Percentiles rank a stretch among this genome's conserved stretches.
phyloP scores from a whole-genome alignment of 768 basidiomycete genomes.

The Trametes maxima region DNA sequence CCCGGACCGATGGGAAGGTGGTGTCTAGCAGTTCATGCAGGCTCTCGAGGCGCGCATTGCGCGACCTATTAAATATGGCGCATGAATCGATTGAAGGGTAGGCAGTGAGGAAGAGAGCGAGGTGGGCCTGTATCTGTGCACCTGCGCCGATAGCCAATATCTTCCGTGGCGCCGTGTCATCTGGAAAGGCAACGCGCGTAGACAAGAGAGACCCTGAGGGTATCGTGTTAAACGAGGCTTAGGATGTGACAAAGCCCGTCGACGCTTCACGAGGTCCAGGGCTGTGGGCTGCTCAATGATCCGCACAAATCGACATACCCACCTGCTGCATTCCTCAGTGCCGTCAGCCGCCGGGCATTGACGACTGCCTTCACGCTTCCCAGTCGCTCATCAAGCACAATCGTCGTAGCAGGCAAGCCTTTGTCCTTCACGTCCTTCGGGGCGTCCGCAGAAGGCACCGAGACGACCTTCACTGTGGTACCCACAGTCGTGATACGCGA shows the following conservation, averaged over 20 bases:
- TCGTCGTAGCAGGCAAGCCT: slow-evolving; percentile 77
- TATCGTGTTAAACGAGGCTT: not conserved
- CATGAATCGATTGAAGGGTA: slow-evolving; percentile 56
- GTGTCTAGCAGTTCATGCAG: slow-evolving; percentile 38
- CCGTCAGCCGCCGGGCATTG: slow-evolving; percentile 78
- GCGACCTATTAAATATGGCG: slow-evolving; percentile 65
- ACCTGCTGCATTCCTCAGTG: slow-evolving; percentile 84
- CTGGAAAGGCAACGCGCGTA: slow-evolving; percentile 51
- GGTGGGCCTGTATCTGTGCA: slow-evolving; percentile 66
- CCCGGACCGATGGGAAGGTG: slow-evolving; percentile 30
- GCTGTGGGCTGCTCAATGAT: not conserved
- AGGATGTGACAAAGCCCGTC: too few species aligned
- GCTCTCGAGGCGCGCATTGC: slow-evolving; percentile 47
- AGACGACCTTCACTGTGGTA: slow-evolving; percentile 81
- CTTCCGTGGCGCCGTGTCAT: slow-evolving; percentile 36
- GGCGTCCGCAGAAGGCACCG: slow-evolving; percentile 53
- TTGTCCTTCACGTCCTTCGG: slow-evolving; percentile 35
- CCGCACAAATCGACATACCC: slow-evolving; percentile 18
- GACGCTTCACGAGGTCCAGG: too few species aligned
- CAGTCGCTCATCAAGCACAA: slow-evolving; percentile 70
- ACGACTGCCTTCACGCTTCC: slow-evolving; percentile 75
- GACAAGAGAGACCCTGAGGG: slow-evolving; percentile 68
- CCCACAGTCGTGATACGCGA: slow-evolving; percentile 55
- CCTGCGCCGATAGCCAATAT: slow-evolving; percentile 76
- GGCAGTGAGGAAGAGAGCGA: slow-evolving; percentile 58